phyloP scores from a whole-genome alignment of 1,284 basidiomycete genomes.

The Polyporus tsugae region DNA sequence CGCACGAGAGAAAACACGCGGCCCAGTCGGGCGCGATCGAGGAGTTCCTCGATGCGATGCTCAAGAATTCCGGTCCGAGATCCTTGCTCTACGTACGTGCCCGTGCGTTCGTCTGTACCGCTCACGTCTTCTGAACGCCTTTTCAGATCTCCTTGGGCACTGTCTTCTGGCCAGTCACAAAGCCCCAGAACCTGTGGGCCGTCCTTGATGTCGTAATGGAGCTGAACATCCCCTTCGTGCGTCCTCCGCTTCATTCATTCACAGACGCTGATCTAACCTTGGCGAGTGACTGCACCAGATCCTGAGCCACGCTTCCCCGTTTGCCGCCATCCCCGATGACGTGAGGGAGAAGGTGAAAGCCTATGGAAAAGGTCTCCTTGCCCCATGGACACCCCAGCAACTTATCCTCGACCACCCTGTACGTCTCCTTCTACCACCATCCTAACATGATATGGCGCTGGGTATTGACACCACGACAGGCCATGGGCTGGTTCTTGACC shows the following conservation, averaged over 20 bases:
- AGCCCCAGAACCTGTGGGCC: constrained; percentile 23
- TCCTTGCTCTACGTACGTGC: constrained; percentile 30
- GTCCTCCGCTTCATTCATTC: not conserved
- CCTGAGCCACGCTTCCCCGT: constrained; percentile 31
- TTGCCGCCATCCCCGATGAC: constrained; percentile 24
- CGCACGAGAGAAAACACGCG: constrained; percentile 19
- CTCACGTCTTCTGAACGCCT: not conserved
- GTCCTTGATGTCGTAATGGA: constrained; percentile 31
- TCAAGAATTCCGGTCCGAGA: constrained; percentile 21
- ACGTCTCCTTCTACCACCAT: constrained; percentile 6
- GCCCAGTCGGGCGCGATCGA: constrained; percentile 15
- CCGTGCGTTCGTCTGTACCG: not conserved
- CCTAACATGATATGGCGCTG: too few relatives aligned
- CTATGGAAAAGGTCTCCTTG: constrained; percentile 29
- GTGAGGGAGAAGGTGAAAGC: constrained; percentile 24
- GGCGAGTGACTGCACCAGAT: constrained; percentile 23
- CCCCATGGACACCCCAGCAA: constrained; percentile 35
- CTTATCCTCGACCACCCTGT: constrained; percentile 35
- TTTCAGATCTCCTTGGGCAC: constrained; percentile 33
- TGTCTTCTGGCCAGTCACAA: constrained; percentile 27
- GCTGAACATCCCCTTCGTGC: constrained; percentile 28
- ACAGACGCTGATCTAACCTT: not conserved
- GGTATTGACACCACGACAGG: constrained; percentile 16
- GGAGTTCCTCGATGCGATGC: constrained; percentile 23
- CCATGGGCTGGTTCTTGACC: constrained; percentile 35